These are phyloP conservation scores for Leccinum boreale DNA, from an alignment of 768 basidiomycete species.

Conservation along the genomic window DNA sequence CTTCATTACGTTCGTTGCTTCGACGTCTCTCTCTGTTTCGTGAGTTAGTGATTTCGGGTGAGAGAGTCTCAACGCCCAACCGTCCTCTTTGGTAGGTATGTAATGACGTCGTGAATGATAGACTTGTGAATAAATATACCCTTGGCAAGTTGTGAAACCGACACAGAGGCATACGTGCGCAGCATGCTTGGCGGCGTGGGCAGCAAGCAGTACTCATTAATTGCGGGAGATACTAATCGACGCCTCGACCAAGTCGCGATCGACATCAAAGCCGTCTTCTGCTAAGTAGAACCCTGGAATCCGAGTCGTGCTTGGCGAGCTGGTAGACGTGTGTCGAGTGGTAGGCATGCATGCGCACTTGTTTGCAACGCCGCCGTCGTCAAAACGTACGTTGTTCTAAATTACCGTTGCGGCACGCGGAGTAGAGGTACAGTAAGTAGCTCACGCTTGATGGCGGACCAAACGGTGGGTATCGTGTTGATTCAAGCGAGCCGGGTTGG, in stretches of 20 bases:
- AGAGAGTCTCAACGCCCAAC: background rate
- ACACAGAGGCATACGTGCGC: background rate
- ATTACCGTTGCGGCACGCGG: constrained; percentile 16
- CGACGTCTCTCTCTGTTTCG: background rate
- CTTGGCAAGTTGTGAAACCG: background rate
- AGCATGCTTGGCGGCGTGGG: background rate
- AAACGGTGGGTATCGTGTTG: constrained; percentile 20
- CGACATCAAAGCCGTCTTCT: background rate
- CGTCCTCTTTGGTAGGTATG: background rate
- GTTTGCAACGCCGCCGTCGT: constrained; percentile 2
- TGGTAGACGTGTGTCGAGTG: background rate
- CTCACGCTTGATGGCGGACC: constrained; percentile 3
- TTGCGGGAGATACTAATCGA: background rate
- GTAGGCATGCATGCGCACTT: background rate
- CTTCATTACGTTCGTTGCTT: constrained; percentile 7
- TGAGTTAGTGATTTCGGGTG: background rate
- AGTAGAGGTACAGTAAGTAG: background rate
- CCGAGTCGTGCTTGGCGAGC: background rate
- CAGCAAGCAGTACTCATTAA: background rate
- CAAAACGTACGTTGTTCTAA: constrained; percentile 9
- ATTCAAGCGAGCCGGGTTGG: constrained; percentile 3
- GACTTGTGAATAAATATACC: background rate
- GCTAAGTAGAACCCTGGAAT: background rate
- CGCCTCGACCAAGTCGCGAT: background rate
- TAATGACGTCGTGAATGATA: constrained; percentile 1